Percentiles rank a stretch among this genome's conserved stretches.
Conservation (phyloP, 768 basidiomycete species). For the Termitomyces sp. region DNA sequence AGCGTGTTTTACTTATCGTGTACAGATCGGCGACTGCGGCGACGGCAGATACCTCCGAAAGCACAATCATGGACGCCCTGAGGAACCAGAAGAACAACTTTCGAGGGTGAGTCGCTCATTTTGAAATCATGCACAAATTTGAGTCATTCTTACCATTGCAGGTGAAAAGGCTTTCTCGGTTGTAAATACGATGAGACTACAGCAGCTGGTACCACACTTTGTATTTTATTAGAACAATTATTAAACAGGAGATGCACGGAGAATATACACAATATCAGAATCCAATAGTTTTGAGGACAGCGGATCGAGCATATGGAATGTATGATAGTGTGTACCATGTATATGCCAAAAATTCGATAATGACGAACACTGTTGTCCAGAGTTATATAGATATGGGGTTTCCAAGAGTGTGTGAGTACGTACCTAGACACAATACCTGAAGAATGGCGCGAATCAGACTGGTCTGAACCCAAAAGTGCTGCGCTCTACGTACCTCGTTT, state of each 20-base stretch:
- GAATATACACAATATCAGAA: conserved; percentile 22
- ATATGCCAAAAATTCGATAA: conserved; percentile 88
- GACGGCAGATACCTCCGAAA: conserved; percentile 35
- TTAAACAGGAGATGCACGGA: not conserved
- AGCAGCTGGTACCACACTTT: not conserved
- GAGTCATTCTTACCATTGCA: not conserved
- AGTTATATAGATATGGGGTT: conserved; percentile 5
- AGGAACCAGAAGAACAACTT: conserved; percentile 84
- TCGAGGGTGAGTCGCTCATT: conserved; percentile 42
- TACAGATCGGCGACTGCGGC: conserved; percentile 46
- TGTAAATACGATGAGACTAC: not conserved
- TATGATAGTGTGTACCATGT: conserved; percentile 87
- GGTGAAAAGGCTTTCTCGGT: conserved; percentile 4
- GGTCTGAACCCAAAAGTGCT: not conserved
- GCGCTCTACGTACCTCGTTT: conserved; percentile 48
- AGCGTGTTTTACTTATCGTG: not conserved
- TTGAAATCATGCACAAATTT: not conserved
- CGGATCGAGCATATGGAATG: conserved; percentile 85
- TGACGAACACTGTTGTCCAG: conserved; percentile 64
- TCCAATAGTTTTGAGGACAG: conserved; percentile 62
- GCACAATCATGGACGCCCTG: conserved; percentile 65
- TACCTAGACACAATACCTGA: conserved; percentile 68
- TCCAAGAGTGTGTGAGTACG: conserved; percentile 16
- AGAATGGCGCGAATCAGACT: not conserved
- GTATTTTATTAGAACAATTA: not conserved